phyloP scores from a whole-genome alignment of 352 stramenopile species.

The Thalassiosira gravida region DNA sequence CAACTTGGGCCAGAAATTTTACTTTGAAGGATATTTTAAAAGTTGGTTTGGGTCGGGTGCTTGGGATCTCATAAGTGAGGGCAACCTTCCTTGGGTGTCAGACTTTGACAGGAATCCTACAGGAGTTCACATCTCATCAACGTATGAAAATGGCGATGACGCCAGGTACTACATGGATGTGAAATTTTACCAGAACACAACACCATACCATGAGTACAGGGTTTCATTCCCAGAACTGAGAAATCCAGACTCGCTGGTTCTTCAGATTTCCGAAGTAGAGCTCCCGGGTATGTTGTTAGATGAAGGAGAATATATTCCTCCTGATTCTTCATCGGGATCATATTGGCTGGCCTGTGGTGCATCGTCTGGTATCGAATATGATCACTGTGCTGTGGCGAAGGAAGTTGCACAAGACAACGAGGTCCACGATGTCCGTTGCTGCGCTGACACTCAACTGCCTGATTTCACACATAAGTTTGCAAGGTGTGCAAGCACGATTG shows the following conservation, averaged over 20 bases:
- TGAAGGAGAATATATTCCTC: not conserved
- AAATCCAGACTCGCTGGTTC: constrained; percentile 3
- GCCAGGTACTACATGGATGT: constrained; percentile 40
- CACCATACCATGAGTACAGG: constrained; percentile 52
- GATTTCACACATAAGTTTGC: not conserved
- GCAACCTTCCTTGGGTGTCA: constrained; percentile 35
- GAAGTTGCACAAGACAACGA: not conserved
- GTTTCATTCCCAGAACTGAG: constrained; percentile 39
- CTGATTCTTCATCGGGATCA: not conserved
- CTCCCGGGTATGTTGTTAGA: constrained; percentile 36
- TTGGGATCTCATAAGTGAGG: constrained; percentile 22
- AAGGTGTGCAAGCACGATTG: not conserved
- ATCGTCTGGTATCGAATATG: not conserved
- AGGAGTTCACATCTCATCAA: constrained; percentile 23
- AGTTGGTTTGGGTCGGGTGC: not conserved
- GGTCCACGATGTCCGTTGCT: not conserved
- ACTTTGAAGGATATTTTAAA: not conserved
- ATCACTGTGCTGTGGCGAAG: not conserved
- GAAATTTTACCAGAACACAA: constrained; percentile 38
- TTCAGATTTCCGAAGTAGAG: constrained; percentile 52
- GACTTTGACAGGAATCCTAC: constrained; percentile 38
- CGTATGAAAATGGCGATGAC: constrained; percentile 35
- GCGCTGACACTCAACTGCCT: not conserved
- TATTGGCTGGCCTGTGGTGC: not conserved
- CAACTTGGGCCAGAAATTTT: not conserved